Evolutionary conservation across 768 basidiomycete genomes (phyloP).

Genomic region (Trametes cingulata): DNA sequence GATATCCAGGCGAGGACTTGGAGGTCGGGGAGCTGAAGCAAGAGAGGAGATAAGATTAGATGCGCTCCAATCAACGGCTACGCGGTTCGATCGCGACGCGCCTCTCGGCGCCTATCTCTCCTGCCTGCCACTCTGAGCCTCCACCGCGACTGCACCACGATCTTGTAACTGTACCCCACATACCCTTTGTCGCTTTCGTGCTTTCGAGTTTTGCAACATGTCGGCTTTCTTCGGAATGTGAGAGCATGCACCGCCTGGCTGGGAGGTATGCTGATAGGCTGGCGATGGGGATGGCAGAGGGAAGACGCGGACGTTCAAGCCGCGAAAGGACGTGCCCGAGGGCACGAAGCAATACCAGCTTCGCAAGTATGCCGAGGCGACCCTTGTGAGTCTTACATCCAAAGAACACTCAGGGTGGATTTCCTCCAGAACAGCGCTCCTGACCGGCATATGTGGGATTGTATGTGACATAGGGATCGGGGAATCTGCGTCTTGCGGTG

Average conservation of each 20-base stretch:
- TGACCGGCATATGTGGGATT: neutral
- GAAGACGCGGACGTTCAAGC: conserved; percentile 95
- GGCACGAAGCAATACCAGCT: conserved; percentile 98
- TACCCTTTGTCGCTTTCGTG: neutral
- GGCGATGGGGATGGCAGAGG: conserved; percentile 50
- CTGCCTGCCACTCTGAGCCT: neutral
- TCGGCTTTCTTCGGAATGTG: conserved; percentile 89
- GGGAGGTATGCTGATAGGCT: neutral
- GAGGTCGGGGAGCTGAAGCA: neutral
- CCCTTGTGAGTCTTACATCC: conserved; percentile 56
- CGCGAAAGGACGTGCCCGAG: conserved; percentile 91
- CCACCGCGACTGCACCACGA: neutral
- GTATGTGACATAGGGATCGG: conserved; percentile 69
- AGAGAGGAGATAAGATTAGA: conserved; percentile 4
- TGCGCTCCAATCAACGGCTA: neutral
- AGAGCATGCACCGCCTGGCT: conserved; percentile 37
- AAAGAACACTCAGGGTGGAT: neutral
- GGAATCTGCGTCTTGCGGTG: conserved; percentile 90
- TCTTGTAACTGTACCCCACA: neutral
- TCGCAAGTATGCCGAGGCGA: conserved; percentile 97
- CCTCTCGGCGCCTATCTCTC: conserved; percentile 7
- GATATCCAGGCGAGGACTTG: too few relatives aligned
- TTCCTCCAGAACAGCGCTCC: neutral
- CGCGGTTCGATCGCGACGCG: conserved; percentile 5
- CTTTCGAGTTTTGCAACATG: conserved; percentile 43